Evolutionary conservation across 2,329 filamentous ascomycete species (phyloP), one percentile per base, ranked within the genome.

Genomic region (Penicillium griseofulvum): DNA sequence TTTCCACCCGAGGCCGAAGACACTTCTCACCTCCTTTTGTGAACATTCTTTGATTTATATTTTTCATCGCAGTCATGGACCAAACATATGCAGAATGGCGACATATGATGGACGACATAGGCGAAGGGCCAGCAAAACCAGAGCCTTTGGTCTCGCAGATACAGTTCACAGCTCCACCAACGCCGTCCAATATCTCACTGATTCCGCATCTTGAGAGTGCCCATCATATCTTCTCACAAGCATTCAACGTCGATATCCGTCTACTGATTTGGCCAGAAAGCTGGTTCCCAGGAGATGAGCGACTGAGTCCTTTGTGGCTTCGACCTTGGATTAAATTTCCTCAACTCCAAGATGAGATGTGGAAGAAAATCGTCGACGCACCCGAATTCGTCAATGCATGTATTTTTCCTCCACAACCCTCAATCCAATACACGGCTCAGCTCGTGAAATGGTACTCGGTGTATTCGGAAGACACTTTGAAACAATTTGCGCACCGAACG

Each of bases 311-410:
- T 7, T 0, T 12, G 8, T 28, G 16, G 17, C 24, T 52, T 8
- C 17, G 19, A 4, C 41, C 49, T 31, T 52, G 49, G 49, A 28
- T 46, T 17, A 6, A 38, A 14, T 52, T 52, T 29, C 49, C 49
- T 8, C 41, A 28, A 12, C 33, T 39, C 6, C 49, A 52, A 38
- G 49, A 52, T 5, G 41, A 12, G 9, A 24, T 17, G 10, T 52
- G 49, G 49, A 31, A 29, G 4, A 38, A 38, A 10, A 12, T 52
- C 7, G 1, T 38, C 16, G 5, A 28, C 4, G 11, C n/a, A 5
- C 12, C 41, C 6, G 12, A 17, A 2, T 19, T 52, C 26, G 19
- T 43, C 22, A 17, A 34, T 50, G 4, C 28, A 12, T 4, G 14
- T 19, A 4, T 43, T 7, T 50, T 50, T 0, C n/a, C 24, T 2